These are phyloP conservation scores for Dendrocalamus sinicus DNA, from an alignment of 176 grass and related monocot species.

Conservation along the genomic window DNA sequence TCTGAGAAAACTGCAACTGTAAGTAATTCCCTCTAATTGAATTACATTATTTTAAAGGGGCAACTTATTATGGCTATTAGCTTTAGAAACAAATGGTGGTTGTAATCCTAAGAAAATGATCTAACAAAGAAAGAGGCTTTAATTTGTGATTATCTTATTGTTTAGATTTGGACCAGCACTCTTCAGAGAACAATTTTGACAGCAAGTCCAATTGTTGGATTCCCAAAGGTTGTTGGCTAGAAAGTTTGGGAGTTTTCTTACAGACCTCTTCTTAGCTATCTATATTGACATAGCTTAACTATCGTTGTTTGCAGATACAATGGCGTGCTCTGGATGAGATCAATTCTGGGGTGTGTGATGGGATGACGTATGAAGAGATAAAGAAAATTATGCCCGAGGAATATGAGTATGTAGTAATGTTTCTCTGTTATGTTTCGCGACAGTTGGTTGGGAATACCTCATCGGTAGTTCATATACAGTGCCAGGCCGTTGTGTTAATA, in stretches of 20 bases:
- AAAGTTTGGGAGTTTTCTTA: constrained; percentile 16
- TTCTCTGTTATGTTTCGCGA: constrained; percentile 39
- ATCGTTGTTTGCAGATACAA: constrained; percentile 76
- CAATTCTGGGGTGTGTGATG: constrained; percentile 96
- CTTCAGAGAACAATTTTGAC: constrained; percentile 97
- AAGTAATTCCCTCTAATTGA: constrained; percentile 47
- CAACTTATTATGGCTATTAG: neutral
- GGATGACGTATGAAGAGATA: constrained; percentile 99
- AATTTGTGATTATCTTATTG: constrained; percentile 21
- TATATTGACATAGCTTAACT: constrained; percentile 35
- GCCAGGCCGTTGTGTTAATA: neutral
- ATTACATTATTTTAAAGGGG: neutral
- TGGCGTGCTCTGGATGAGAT: constrained; percentile 99
- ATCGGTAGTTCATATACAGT: neutral
- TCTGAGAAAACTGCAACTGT: constrained; percentile 91
- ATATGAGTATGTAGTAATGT: constrained; percentile 73
- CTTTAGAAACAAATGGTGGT: constrained; percentile 7
- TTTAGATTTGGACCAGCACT: constrained; percentile 98
- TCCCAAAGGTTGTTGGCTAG: constrained; percentile 78
- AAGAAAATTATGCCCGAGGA: constrained; percentile 97
- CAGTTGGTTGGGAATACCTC: neutral
- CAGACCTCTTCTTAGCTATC: constrained; percentile 30
- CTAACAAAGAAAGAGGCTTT: constrained; percentile 27
- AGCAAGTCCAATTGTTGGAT: constrained; percentile 92
- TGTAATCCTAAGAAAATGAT: constrained; percentile 33